Conservation (phyloP, 805 yeast genomes). For the Pichia nakasei region DNA sequence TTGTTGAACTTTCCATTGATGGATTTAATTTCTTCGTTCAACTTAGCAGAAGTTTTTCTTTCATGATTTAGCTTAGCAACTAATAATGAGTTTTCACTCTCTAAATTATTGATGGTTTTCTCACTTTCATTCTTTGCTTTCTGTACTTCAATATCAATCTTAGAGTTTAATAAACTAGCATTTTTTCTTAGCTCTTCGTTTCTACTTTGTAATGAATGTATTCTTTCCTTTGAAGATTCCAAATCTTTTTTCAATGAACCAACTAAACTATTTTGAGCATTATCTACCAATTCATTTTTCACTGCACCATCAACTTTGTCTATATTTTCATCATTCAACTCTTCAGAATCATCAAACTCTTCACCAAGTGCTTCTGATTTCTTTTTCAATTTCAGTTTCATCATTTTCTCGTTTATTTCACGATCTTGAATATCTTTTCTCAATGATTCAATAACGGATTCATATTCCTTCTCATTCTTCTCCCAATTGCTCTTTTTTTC, state of each 20-base stretch:
- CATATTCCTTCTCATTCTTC: conserved; percentile 43
- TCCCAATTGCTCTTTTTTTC: conserved; percentile 69
- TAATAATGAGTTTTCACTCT: conserved; percentile 59
- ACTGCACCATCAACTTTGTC: conserved; percentile 1
- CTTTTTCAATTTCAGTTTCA: conserved; percentile 46
- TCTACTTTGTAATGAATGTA: conserved; percentile 63
- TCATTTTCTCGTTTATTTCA: conserved; percentile 54
- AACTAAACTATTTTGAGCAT: conserved; percentile 15
- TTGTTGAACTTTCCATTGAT: conserved; percentile 32
- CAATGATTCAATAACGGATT: conserved; percentile 42
- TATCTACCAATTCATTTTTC: background rate
- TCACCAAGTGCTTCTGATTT: conserved; percentile 36
- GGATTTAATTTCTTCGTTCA: conserved; percentile 18
- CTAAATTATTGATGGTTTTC: conserved; percentile 45
- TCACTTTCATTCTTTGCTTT: conserved; percentile 34
- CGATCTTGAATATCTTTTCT: conserved; percentile 54
- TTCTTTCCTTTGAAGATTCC: conserved; percentile 59
- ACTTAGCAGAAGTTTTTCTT: conserved; percentile 25
- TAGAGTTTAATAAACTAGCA: conserved; percentile 45
- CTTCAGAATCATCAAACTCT: conserved; percentile 20
- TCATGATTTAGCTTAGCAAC: conserved; percentile 49
- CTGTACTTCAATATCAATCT: conserved; percentile 33
- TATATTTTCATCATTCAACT: conserved; percentile 8
- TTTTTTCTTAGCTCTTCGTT: conserved; percentile 68
- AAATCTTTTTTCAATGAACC: conserved; percentile 65